Base-by-base conservation (phyloP, 805 yeast genomes). In the Torulaspora maleeae region DNA sequence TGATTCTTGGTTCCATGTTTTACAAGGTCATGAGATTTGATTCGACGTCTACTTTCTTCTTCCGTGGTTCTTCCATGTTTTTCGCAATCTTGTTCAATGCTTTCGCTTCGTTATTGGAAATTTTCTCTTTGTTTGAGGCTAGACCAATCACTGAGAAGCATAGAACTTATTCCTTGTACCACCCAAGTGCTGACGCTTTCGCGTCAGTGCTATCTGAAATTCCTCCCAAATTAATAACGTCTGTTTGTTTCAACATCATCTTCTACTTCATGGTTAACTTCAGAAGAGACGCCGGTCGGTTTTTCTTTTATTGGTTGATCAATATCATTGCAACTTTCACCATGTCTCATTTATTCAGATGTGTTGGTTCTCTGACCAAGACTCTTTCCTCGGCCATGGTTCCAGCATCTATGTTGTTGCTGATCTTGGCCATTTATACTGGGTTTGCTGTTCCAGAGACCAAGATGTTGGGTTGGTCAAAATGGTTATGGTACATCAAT, bases 81-180 rank as follows among this genome's bases (percentile, higher is more conserved):
- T 82, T 82, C 61, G 81, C 83, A 17, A 72, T 78, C 37, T 68
- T 80, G 56, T 80, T 79, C 63, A 80, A 80, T 59, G 79, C 84
- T 11, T 77, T 80, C 55, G 69, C 81, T 13, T 79, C 82, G 13
- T 59, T 80, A 48, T 67, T 79, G 55, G 87, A 81, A 63, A 72
- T 81, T 47, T 68, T 77, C 62, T 55, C 78, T 1, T 57, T 78
- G 22, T 80, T 69, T 57, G 81, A 78, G 54, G 72, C 79, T 28
- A 71, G 82, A 61, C 73, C 76, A 6, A 74, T 79, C 49, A 78
- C 78, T 27, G 82, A 78, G 56, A 79, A 79, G 55, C 84, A 79
- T 54, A 75, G 76, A 52, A 68, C 72, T 11, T 77, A 73, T 57
- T 80, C 80, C 3, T 59, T 79, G 32, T 79, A 79, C 53, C 79